These are phyloP conservation scores for Physcomitrellopsis africana DNA, from an alignment of 225 moss, liverwort and hornwort genomes.

Conservation along the genomic window DNA sequence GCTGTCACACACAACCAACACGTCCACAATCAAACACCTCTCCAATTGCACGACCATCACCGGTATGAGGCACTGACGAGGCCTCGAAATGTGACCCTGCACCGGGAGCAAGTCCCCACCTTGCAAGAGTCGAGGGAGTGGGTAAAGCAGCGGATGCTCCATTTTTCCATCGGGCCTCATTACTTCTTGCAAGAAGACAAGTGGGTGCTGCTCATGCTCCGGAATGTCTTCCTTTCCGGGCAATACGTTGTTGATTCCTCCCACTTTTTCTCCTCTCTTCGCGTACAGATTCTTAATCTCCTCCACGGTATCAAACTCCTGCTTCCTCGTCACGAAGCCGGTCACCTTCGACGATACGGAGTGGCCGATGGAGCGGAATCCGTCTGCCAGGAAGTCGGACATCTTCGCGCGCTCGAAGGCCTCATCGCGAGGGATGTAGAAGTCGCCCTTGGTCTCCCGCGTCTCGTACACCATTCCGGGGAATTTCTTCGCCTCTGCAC, in stretches of 20 bases:
- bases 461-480: constrained; percentile 6
- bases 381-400: constrained; percentile 42
- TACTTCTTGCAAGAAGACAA: constrained; percentile 27
- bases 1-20: constrained; percentile 20
- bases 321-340: background rate
- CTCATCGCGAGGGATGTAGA: constrained; percentile 62
- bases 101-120: constrained; percentile 1
- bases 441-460: constrained; percentile 14
- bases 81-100: too few species aligned
- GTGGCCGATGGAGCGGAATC: constrained; percentile 24
- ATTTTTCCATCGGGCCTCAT: constrained; percentile 34
- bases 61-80: background rate
- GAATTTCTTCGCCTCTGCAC: constrained; percentile 9
- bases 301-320: constrained; percentile 22
- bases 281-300: constrained; percentile 40
- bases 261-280: constrained; percentile 5
- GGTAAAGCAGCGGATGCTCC: constrained; percentile 34
- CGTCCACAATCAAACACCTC: background rate
- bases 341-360: background rate
- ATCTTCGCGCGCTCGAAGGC: constrained; percentile 48
- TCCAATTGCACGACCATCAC: background rate
- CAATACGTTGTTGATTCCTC: constrained; percentile 28
- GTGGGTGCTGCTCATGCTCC: constrained; percentile 6
- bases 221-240: constrained; percentile 17
- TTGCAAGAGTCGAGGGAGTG: constrained; percentile 43